Base-by-base conservation (phyloP, 2,329 filamentous ascomycete genomes). In the Parafenestella ontariensis region DNA sequence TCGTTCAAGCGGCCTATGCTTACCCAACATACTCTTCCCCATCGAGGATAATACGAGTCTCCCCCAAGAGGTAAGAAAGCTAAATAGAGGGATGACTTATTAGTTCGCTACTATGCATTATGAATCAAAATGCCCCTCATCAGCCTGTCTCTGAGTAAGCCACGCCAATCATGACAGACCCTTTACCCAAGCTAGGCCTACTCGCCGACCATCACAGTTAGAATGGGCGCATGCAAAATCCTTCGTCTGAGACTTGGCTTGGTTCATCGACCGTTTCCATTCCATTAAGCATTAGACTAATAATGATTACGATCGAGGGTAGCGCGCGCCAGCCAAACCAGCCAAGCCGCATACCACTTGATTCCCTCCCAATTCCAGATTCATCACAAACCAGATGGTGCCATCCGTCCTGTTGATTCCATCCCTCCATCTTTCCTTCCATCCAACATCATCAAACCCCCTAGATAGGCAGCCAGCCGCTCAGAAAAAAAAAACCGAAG, bases 221-320 rank as follows among this genome's bases (percentile, higher is more conserved):
- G 5, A 45, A 13, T 5, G 9, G 17, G 23, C 29, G 13, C 15
- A n/a, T 18, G 15, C 4, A 37, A 31, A 17, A 6, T 9, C 5
- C 15, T 26, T 5, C 9, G 24, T 26, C n/a, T 40, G 2, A 23
- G 17, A 20, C 23, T 39, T 58, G 46, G 45, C 23, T 39, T 58
- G 46, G 45, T 58, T 59, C 58, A 56, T 59, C 57, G 52, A 61
- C 58, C 58, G 50, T 64, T 55, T 58, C 56, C 50, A 49, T 58
- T 64, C 61, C 65, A 72, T 72, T 72, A 72, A 70, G 70, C 68
- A 72, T 72, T 72, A 72, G 40, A 65, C 52, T 68, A 70, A 64
- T 65, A 66, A 63, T 63, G 58, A 63, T 66, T 63, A 66, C 61
- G n/a, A 26, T 26, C 40, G 31, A 43, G 13, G 44, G 41, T 41